Percentiles rank a stretch among this genome's conserved stretches.
phyloP scores from a whole-genome alignment of 202 grass and related monocot genomes.

The Musa balbisiana region DNA sequence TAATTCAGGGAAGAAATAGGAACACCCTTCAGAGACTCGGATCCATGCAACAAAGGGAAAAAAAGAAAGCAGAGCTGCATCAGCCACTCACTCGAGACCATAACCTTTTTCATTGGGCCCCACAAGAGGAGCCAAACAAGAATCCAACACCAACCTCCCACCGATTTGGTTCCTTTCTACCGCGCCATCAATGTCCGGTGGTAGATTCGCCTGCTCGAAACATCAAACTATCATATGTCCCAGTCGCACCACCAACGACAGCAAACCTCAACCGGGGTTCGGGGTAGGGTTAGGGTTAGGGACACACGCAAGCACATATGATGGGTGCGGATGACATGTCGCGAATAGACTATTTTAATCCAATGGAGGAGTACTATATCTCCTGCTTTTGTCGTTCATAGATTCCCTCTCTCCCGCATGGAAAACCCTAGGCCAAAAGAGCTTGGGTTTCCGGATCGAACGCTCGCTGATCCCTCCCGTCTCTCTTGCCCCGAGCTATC shows the following conservation, averaged over 20 bases:
- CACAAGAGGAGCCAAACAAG: background rate
- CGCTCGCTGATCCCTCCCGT: too few relatives aligned
- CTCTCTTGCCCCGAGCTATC: too few relatives aligned
- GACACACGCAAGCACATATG: background rate
- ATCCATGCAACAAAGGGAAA: background rate
- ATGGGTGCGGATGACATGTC: constrained; percentile 8
- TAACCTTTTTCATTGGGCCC: background rate
- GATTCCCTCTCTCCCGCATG: background rate
- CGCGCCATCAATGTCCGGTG: too few relatives aligned
- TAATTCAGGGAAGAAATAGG: too few relatives aligned
- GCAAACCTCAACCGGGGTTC: background rate
- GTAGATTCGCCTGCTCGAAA: too few relatives aligned
- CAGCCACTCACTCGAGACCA: background rate
- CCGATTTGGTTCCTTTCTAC: too few relatives aligned
- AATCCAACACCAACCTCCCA: background rate
- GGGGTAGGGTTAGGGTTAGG: constrained; percentile 3
- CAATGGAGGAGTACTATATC: background rate
- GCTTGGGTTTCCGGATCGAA: too few relatives aligned
- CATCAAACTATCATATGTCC: background rate
- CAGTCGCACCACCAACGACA: background rate
- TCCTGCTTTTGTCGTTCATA: background rate
- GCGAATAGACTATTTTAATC: background rate
- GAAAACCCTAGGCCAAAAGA: too few relatives aligned
- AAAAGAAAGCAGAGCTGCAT: background rate
- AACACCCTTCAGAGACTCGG: too few relatives aligned